Evolutionary conservation across 164 flowering plant species (phyloP).

Genomic region (Cinnamomum chago): DNA sequence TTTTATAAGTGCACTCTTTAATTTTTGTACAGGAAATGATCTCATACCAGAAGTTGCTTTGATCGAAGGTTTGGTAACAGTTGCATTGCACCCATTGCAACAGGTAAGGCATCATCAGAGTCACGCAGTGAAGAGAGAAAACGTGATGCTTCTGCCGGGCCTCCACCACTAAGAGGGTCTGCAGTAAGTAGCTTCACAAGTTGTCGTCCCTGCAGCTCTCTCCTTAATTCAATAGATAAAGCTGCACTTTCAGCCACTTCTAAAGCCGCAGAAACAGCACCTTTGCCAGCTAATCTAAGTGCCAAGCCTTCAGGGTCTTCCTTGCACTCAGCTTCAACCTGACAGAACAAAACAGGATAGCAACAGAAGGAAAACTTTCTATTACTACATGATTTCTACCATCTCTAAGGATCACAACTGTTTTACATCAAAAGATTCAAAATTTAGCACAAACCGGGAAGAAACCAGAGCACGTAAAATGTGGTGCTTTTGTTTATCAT

Average conservation of each 20-base stretch:
- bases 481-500: not conserved
- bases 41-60: conserved; percentile 89
- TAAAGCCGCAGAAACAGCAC: conserved; percentile 97
- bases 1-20: not conserved
- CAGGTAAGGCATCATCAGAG: conserved; percentile 93
- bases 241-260: conserved; percentile 98
- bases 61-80: conserved; percentile 86
- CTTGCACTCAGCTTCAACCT: conserved; percentile 94
- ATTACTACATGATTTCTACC: not conserved
- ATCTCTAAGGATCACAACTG: not conserved
- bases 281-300: conserved; percentile 92
- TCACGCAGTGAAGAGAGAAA: conserved; percentile 92
- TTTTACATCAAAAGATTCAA: not conserved
- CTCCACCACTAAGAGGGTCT: conserved; percentile 96
- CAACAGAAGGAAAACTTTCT: not conserved
- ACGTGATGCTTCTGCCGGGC: conserved; percentile 99
- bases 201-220: conserved; percentile 96
- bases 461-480: not conserved
- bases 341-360: conserved; percentile 9
- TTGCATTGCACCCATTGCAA: conserved; percentile 99
- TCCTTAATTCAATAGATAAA: conserved; percentile 79
- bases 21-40: conserved; percentile 3
- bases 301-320: conserved; percentile 99
- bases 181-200: conserved; percentile 97
- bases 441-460: not conserved